phyloP scores from a whole-genome alignment of 2,329 filamentous ascomycete genomes.

The Penicillium sp. region DNA sequence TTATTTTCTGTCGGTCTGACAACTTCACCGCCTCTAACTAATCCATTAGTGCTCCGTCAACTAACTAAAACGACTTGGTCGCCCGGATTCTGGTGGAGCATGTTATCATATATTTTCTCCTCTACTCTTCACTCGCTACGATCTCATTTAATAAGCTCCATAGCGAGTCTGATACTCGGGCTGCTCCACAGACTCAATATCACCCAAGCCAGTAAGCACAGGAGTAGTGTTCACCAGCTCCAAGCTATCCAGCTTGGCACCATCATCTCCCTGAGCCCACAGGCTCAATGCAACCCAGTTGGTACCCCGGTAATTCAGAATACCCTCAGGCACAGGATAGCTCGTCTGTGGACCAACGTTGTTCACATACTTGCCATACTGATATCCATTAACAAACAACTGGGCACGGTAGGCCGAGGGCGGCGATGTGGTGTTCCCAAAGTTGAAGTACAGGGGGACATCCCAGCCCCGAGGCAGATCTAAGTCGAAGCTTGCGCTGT shows the following conservation, averaged over 20 bases:
- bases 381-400: constrained; percentile 71
- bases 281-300: constrained; percentile 66
- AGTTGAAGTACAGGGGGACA: constrained; percentile 52
- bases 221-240: constrained; percentile 48
- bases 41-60: too few species aligned
- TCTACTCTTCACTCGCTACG: neutral
- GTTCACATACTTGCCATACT: constrained; percentile 63
- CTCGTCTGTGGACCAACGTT: constrained; percentile 70
- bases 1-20: too few species aligned
- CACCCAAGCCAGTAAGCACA: constrained; percentile 49
- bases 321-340: constrained; percentile 69
- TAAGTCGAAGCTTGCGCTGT: constrained; percentile 49
- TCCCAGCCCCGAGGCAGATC: constrained; percentile 52
- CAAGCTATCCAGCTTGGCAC: constrained; percentile 55
- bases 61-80: too few species aligned
- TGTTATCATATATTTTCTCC: neutral
- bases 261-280: constrained; percentile 60
- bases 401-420: constrained; percentile 57
- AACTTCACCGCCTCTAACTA: too few species aligned
- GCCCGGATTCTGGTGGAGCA: too few species aligned
- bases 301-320: constrained; percentile 64
- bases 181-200: constrained; percentile 46
- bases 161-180: constrained; percentile 46
- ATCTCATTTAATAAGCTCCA: constrained; percentile 49
- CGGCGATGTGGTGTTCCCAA: constrained; percentile 46